These are phyloP conservation scores for Beauveria bassiana DNA, from an alignment of 2,329 filamentous ascomycete species.

Conservation along the genomic window DNA sequence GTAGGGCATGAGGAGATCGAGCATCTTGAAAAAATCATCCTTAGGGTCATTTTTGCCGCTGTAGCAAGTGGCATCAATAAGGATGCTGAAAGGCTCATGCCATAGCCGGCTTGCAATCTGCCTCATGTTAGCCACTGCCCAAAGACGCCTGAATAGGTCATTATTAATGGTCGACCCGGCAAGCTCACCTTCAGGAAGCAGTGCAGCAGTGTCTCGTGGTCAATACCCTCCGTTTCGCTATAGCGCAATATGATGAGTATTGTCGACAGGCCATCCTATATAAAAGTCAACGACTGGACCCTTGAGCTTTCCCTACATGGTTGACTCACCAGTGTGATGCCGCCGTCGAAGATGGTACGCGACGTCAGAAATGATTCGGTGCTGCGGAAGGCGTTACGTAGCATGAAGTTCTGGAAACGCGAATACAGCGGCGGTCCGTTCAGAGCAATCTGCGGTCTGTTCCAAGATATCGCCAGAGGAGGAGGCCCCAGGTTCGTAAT, in stretches of 20 bases:
- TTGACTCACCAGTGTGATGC: constrained; percentile 52
- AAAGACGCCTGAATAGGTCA: neutral
- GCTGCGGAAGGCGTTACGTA: constrained; percentile 58
- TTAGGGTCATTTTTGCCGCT: constrained; percentile 58
- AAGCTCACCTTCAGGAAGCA: constrained; percentile 55
- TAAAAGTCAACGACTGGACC: constrained; percentile 12
- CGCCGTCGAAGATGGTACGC: constrained; percentile 61
- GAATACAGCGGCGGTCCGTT: constrained; percentile 59
- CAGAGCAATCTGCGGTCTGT: constrained; percentile 54
- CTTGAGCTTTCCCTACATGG: neutral
- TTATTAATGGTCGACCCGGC: neutral
- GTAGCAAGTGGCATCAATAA: constrained; percentile 64
- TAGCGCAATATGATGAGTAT: constrained; percentile 63
- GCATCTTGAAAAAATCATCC: constrained; percentile 56
- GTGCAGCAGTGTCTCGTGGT: constrained; percentile 58
- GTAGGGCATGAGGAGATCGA: constrained; percentile 54
- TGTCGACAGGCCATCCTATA: constrained; percentile 56
- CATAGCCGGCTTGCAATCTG: constrained; percentile 62
- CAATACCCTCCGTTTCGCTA: constrained; percentile 57
- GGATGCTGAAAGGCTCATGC: constrained; percentile 60
- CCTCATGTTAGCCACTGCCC: neutral
- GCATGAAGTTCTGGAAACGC: constrained; percentile 65
- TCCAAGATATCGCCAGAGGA: constrained; percentile 62
- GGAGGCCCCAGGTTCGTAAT: constrained; percentile 61
- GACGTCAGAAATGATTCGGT: constrained; percentile 57